Conservation (phyloP, 768 basidiomycete genomes). For the Kwoniella mangroviensis region DNA sequence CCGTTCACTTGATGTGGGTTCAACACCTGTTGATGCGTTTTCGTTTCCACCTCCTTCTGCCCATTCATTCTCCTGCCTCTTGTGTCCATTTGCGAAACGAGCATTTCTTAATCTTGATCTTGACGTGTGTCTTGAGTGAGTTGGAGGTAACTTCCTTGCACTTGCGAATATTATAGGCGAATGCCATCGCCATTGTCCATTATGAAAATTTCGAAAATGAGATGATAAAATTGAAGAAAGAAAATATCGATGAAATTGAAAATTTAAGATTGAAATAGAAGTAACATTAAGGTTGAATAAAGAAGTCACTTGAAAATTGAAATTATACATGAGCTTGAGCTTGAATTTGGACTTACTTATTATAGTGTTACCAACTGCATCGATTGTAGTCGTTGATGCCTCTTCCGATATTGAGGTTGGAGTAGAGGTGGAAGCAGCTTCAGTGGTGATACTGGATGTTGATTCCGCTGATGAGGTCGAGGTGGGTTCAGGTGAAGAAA, state of each 20-base stretch:
- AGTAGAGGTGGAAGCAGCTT: neutral
- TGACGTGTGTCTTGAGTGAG: neutral
- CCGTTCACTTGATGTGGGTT: too few species aligned
- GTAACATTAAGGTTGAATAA: neutral
- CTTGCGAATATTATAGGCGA: slow-evolving; percentile 14
- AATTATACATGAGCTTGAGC: neutral
- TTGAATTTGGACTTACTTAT: slow-evolving; percentile 1
- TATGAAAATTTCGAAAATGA: neutral
- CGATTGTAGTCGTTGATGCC: neutral
- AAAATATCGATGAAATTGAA: neutral
- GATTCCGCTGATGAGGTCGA: neutral
- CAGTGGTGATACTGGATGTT: neutral
- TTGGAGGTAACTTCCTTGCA: neutral
- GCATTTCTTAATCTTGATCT: neutral
- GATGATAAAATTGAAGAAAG: neutral
- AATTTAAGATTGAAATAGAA: neutral
- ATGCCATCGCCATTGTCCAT: neutral
- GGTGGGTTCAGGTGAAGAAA: neutral
- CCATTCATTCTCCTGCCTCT: too few species aligned
- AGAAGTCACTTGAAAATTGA: neutral
- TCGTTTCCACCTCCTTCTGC: too few species aligned
- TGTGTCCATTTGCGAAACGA: neutral
- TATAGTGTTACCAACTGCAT: neutral
- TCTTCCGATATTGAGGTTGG: neutral
- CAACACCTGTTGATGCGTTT: too few species aligned